A percentile compares a stretch with the other conserved stretches of the same genome.
Conservation (phyloP, 2,329 filamentous ascomycete species). For the Fusarium mundagurra region DNA sequence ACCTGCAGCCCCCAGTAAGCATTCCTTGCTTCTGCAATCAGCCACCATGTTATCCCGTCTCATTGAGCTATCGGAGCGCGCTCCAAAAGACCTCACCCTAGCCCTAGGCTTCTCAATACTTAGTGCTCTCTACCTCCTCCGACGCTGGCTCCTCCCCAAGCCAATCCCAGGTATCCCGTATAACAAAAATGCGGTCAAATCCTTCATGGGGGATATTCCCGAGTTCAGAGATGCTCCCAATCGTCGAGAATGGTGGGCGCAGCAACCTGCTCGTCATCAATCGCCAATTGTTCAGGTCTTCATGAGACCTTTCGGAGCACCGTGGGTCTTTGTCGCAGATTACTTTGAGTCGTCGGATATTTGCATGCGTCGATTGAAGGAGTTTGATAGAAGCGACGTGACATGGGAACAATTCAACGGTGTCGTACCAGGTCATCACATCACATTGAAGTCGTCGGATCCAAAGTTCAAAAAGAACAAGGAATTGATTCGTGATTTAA, state of each 20-base stretch:
- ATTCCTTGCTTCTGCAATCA: neutral
- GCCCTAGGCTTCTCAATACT: neutral
- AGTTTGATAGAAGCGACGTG: conserved; percentile 20
- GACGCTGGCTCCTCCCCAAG: conserved; percentile 11
- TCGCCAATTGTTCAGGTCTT: conserved; percentile 26
- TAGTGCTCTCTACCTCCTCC: neutral
- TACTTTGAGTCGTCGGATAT: conserved; percentile 31
- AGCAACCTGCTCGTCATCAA: conserved; percentile 18
- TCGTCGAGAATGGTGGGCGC: conserved; percentile 17
- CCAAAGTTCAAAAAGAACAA: conserved; percentile 35
- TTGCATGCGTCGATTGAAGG: conserved; percentile 22
- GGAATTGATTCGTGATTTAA: conserved; percentile 31
- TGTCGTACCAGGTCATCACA: conserved; percentile 2
- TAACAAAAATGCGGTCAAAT: conserved; percentile 21
- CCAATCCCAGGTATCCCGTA: conserved; percentile 28
- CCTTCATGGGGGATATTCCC: conserved; percentile 22
- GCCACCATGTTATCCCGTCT: neutral
- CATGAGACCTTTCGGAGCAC: conserved; percentile 15
- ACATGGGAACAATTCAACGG: conserved; percentile 1
- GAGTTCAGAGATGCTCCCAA: conserved; percentile 9
- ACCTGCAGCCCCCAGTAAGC: neutral
- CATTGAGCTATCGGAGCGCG: neutral
- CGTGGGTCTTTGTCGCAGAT: conserved; percentile 28
- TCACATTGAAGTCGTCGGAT: conserved; percentile 7
- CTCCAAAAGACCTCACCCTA: neutral